A percentile compares a stretch with the other conserved stretches of the same genome.
Evolutionary conservation across 306 rosid genomes (phyloP).

Genomic region (Cucurbita ficifolia): DNA sequence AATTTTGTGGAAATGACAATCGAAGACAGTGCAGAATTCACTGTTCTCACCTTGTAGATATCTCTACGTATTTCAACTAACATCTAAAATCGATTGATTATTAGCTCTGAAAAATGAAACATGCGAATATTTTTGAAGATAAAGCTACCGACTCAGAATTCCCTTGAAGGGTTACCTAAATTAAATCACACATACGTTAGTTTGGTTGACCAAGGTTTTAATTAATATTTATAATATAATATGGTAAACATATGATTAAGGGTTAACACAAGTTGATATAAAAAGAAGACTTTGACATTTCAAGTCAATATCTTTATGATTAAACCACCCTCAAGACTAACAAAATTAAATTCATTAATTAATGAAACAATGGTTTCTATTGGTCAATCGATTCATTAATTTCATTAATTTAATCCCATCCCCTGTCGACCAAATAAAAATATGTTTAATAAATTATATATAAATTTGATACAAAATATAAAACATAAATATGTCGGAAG

Average conservation of each 20-base stretch:
- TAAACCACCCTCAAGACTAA: neutral
- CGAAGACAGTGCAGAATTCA: too few species aligned
- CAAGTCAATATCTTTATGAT: constrained; percentile 1
- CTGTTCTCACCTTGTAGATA: too few species aligned
- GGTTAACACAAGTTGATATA: neutral
- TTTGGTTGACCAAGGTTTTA: neutral
- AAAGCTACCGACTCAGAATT: neutral
- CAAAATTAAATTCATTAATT: neutral
- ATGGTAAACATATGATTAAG: neutral
- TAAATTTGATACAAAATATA: too few species aligned
- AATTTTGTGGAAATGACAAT: too few species aligned
- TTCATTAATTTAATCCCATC: neutral
- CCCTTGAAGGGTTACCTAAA: neutral
- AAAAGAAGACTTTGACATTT: constrained; percentile 4
- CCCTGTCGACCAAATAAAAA: neutral
- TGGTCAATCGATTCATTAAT: neutral
- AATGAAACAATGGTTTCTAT: neutral
- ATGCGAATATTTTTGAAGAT: neutral
- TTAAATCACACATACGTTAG: neutral
- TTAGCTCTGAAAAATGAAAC: too few species aligned
- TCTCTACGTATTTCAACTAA: too few species aligned
- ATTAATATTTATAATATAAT: neutral
- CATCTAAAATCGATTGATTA: too few species aligned
- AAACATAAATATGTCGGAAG: too few species aligned
- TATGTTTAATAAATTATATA: too few species aligned